Evolutionary conservation across 108 stramenopile genomes (phyloP).

Genomic region (Thalassiosira profunda): DNA sequence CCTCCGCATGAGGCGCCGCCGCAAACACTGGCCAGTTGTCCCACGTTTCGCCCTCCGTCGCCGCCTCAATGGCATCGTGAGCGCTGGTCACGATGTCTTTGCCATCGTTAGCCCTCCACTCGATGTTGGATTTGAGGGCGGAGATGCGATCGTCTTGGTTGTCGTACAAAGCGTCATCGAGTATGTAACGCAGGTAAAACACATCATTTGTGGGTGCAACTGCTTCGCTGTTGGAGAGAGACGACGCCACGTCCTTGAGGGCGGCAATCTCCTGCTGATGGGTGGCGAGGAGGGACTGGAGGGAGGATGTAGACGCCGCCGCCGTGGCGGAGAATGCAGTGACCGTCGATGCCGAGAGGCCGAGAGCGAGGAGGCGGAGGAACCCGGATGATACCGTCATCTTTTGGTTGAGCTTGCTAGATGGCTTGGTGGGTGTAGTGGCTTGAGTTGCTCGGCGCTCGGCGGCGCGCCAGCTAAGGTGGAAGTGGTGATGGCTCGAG

Average conservation of each 20-base stretch:
- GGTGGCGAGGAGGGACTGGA: conserved; percentile 28
- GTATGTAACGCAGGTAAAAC: conserved; percentile 79
- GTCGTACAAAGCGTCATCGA: conserved; percentile 39
- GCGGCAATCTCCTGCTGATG: conserved; percentile 18
- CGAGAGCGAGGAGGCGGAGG: not conserved
- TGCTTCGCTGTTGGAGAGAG: conserved; percentile 10
- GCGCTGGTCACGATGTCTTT: conserved; percentile 62
- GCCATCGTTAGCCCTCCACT: conserved; percentile 64
- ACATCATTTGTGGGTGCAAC: conserved; percentile 39
- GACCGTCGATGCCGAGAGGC: not conserved
- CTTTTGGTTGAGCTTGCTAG: too few relatives aligned
- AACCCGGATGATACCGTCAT: too few relatives aligned
- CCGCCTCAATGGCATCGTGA: conserved; percentile 47
- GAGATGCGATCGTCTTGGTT: conserved; percentile 30
- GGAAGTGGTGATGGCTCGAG: too few relatives aligned
- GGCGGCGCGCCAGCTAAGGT: too few relatives aligned
- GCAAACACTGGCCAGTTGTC: conserved; percentile 70
- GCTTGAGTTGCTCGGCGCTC: too few relatives aligned
- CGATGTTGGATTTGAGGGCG: conserved; percentile 44
- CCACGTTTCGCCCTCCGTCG: conserved; percentile 56
- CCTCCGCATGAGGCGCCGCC: conserved; percentile 56
- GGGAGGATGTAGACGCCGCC: conserved; percentile 13
- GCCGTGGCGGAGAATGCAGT: conserved; percentile 10
- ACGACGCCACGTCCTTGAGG: conserved; percentile 33
- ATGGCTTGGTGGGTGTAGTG: too few relatives aligned